Conservation (phyloP, 768 basidiomycete species). For the Austroboletus eburneus region DNA sequence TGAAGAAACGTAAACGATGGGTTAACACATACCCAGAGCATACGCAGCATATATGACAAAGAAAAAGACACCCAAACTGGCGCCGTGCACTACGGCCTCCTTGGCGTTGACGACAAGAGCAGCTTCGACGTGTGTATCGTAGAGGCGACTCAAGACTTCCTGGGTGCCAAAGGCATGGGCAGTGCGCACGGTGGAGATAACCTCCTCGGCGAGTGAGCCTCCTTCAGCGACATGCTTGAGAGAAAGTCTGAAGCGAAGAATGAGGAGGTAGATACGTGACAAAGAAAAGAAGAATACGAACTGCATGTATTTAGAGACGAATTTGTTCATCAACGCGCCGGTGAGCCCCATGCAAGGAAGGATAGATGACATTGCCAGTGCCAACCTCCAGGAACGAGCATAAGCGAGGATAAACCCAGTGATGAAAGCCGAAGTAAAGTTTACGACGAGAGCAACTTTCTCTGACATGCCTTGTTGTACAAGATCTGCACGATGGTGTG, state of each 20-base stretch:
- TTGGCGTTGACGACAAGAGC: slow-evolving; percentile 54
- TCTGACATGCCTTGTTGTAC: slow-evolving; percentile 91
- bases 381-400: slow-evolving; percentile 70
- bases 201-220: slow-evolving; percentile 87
- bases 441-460: slow-evolving; percentile 70
- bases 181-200: slow-evolving; percentile 84
- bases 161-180: slow-evolving; percentile 91
- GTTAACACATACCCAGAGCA: slow-evolving; percentile 50
- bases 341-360: slow-evolving; percentile 80
- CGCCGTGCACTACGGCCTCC: slow-evolving; percentile 55
- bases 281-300: slow-evolving; percentile 33
- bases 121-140: slow-evolving; percentile 55
- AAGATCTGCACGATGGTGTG: slow-evolving; percentile 47
- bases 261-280: not conserved
- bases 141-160: slow-evolving; percentile 56
- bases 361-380: slow-evolving; percentile 78
- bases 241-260: slow-evolving; percentile 45
- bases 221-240: slow-evolving; percentile 74
- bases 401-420: slow-evolving; percentile 79
- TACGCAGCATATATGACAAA: slow-evolving; percentile 79
- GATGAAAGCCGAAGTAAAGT: slow-evolving; percentile 65
- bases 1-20: not conserved
- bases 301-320: slow-evolving; percentile 62
- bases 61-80: slow-evolving; percentile 70
- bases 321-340: slow-evolving; percentile 69